phyloP scores from a whole-genome alignment of 1,139 yeast species.

The Scheffersomyces quercinus region DNA sequence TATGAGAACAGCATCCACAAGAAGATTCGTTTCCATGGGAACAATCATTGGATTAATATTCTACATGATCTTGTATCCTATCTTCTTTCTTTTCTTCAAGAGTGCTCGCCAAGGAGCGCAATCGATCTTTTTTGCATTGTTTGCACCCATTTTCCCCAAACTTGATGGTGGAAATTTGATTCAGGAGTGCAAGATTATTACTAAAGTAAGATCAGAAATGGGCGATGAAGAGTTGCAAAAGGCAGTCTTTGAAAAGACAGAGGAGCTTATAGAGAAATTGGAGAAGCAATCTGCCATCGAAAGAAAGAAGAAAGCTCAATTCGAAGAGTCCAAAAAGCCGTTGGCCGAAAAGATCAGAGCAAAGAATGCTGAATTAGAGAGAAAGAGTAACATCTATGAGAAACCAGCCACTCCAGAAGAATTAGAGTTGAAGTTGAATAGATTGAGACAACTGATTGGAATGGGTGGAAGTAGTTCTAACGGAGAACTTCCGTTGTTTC shows the following conservation, averaged over 20 bases:
- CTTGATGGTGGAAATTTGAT: conserved; percentile 67
- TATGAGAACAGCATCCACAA: conserved; percentile 83
- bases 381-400: conserved; percentile 28
- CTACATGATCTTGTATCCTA: conserved; percentile 72
- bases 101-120: conserved; percentile 80
- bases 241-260: conserved; percentile 63
- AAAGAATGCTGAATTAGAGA: conserved; percentile 19
- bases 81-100: conserved; percentile 80
- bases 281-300: conserved; percentile 74
- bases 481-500: conserved; percentile 30
- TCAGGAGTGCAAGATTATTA: conserved; percentile 67
- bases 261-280: conserved; percentile 50
- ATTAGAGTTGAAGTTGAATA: conserved; percentile 33
- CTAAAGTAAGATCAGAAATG: conserved; percentile 54
- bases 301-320: conserved; percentile 44
- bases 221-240: conserved; percentile 62
- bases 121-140: conserved; percentile 65
- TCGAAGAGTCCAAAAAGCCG: conserved; percentile 11
- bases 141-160: conserved; percentile 66
- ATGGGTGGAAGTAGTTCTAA: conserved; percentile 8
- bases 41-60: conserved; percentile 65
- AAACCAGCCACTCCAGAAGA: conserved; percentile 37
- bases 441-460: conserved; percentile 28
- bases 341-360: conserved; percentile 1
- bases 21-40: conserved; percentile 79